Conservation (phyloP, 2,329 filamentous ascomycete species). For the Geosmithia putterillii region DNA sequence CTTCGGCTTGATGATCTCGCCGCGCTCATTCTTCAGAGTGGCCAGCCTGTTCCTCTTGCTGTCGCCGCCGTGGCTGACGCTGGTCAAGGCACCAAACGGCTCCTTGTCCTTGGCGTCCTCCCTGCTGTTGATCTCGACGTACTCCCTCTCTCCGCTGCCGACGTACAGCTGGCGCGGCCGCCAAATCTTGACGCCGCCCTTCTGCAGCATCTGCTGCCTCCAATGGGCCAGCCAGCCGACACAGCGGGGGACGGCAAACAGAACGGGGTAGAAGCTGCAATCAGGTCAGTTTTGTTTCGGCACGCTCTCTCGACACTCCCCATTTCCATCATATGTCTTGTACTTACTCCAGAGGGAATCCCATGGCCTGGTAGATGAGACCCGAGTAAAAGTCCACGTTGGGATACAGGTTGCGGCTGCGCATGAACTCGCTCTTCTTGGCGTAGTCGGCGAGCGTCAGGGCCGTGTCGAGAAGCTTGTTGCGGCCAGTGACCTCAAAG, state of each 20-base stretch:
- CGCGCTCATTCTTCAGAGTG: conserved; percentile 23
- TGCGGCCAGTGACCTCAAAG: conserved; percentile 35
- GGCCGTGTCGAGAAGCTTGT: conserved; percentile 36
- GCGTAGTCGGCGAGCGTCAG: conserved; percentile 31
- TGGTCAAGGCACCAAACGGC: conserved; percentile 20
- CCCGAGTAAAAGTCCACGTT: conserved; percentile 41
- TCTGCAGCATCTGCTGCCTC: conserved; percentile 35
- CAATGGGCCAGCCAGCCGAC: conserved; percentile 40
- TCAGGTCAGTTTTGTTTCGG: conserved; percentile 3
- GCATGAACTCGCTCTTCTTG: conserved; percentile 32
- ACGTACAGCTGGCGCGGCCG: conserved; percentile 34
- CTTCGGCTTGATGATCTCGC: conserved; percentile 13
- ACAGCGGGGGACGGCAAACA: conserved; percentile 37
- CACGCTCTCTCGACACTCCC: background rate
- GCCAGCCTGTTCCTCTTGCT: conserved; percentile 27
- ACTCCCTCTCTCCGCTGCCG: conserved; percentile 29
- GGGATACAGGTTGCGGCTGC: conserved; percentile 33
- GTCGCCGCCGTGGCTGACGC: conserved; percentile 26
- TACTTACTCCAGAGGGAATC: conserved; percentile 32
- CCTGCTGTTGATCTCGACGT: conserved; percentile 24
- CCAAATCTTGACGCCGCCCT: conserved; percentile 36
- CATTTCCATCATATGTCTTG: background rate
- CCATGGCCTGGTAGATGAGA: conserved; percentile 39
- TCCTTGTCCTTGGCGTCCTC: conserved; percentile 14
- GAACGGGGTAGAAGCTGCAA: conserved; percentile 31